These are phyloP conservation scores for Hymenoscyphus salicellus DNA, from an alignment of 2,329 filamentous ascomycete species.

Conservation along the genomic window DNA sequence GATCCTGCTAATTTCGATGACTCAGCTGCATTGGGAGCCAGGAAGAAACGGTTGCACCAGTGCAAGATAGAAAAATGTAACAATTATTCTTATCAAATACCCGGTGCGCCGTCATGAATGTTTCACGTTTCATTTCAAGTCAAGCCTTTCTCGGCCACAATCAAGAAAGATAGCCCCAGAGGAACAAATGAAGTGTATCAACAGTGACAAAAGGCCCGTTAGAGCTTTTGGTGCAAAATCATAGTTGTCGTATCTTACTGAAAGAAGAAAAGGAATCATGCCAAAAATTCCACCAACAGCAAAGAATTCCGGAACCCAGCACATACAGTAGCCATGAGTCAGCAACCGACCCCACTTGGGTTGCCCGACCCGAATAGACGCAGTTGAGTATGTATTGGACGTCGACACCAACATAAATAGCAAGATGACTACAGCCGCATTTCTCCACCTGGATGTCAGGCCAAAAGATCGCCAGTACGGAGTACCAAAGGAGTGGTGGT, in stretches of 20 bases:
- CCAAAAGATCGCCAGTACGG: too few relatives aligned
- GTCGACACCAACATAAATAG: too few relatives aligned
- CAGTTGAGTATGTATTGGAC: too few relatives aligned
- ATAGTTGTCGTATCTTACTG: too few relatives aligned
- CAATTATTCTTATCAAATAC: neutral
- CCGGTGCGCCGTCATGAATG: neutral
- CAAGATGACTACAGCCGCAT: neutral
- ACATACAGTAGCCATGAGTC: neutral
- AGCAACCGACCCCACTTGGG: neutral
- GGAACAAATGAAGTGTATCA: too few relatives aligned
- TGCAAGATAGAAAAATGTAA: neutral
- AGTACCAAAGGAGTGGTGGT: too few relatives aligned
- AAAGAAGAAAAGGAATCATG: too few relatives aligned
- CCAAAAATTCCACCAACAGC: neutral
- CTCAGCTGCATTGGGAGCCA: neutral
- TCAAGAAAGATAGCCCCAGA: neutral
- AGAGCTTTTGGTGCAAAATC: too few relatives aligned
- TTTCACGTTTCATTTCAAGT: neutral
- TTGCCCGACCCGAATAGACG: neutral
- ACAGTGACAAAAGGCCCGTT: too few relatives aligned
- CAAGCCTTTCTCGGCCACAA: neutral
- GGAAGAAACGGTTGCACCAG: neutral
- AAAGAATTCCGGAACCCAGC: neutral
- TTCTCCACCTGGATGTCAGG: neutral
- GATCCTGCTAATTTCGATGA: neutral